phyloP scores from a whole-genome alignment of 1,284 basidiomycete species.

The Tylopilus sp. region DNA sequence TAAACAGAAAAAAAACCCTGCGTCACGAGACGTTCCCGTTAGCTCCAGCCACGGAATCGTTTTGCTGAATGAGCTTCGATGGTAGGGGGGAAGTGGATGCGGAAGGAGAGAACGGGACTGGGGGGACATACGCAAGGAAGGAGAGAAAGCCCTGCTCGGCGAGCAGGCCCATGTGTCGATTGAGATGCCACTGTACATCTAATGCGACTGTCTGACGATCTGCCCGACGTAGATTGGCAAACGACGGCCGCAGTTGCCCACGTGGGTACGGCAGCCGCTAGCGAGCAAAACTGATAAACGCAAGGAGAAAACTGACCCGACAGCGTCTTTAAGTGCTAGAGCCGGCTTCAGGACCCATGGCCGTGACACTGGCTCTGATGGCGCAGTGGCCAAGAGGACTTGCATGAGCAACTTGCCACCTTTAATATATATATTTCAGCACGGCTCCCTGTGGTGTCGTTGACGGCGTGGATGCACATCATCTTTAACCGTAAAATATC shows the following conservation, averaged over 20 bases:
- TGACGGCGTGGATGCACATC: no score
- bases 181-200: slow-evolving; percentile 7
- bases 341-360: no score
- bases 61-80: not conserved
- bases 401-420: no score
- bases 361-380: no score
- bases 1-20: slow-evolving; percentile 4
- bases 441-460: no score
- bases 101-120: not conserved
- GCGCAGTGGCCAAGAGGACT: no score
- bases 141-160: not conserved
- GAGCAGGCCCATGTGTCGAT: not conserved
- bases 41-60: not conserved
- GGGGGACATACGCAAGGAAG: slow-evolving; percentile 1
- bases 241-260: not conserved
- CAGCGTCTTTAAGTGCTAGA: no score
- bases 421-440: no score
- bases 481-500: no score
- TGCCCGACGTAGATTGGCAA: not conserved
- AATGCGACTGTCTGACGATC: not conserved
- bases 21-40: not conserved
- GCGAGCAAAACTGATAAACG: not conserved
- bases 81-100: not conserved
- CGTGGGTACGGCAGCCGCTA: no score
- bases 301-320: no score